Evolutionary conservation across 192 early-diverging fungal genomes (phyloP), one percentile per base, ranked within the genome.

Genomic region (Backusella luteola): DNA sequence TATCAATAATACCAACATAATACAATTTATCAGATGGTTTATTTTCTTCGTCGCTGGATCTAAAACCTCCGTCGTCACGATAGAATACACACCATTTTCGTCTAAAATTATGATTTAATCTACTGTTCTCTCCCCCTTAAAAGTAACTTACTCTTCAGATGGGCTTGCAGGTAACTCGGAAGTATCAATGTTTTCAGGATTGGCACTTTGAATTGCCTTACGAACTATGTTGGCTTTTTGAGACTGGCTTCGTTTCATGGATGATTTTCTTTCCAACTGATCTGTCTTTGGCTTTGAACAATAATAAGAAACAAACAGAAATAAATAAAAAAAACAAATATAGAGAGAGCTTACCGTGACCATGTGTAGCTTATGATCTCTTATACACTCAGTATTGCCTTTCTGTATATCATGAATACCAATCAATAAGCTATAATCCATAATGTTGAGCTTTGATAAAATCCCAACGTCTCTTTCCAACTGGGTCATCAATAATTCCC

Each of bases 351-450:
- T 73, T 73, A 73, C 72, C 53, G 56, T 75, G 0, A 75, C 73
- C 56, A 75, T 75, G 7, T 75, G 73, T 44, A 75, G 35, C 11
- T 41, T 59, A 29, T 75, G 38, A 67, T 75, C 73, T 78, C 97
- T 93, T 73, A 99, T 94, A 78, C 95, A 94, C 74, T 95, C 92
- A 26, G 88, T 89, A 80, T 99, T 97, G 21, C 96, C 96, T 42
- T 91, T 89, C 21, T 88, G 87, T 38, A 94, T 87, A 76, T 99
- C 94, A 79, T 98, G 97, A 34, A 96, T 89, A 19, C 98, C 98
- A 68, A 99, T 85, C 29, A 99, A 85, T 46, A 99, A 87, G 77
- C 96, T 97, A 83, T 99, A 99, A 86, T 99, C 98, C 98, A 99
- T 81, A 35, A 81, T 81, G 44, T 81, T 81, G 26, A 81, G 44